Conservation (phyloP, 306 rosid genomes). For the Pueraria montana region DNA sequence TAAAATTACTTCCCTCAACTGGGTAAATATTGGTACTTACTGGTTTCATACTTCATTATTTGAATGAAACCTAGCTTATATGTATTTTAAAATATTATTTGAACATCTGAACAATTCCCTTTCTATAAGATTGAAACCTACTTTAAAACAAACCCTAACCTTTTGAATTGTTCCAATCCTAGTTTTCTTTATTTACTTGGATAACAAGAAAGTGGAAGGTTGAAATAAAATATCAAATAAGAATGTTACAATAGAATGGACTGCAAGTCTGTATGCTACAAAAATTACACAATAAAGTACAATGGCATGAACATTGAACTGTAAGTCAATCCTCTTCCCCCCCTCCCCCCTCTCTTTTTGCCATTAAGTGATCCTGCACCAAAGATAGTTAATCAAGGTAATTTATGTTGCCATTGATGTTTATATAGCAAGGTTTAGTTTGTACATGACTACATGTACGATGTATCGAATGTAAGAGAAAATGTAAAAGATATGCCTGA, state of each 20-base stretch:
- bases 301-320: not conserved
- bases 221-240: slow-evolving; percentile 2
- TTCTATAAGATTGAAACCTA: not conserved
- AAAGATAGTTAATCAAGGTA: not conserved
- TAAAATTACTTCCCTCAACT: slow-evolving; percentile 23
- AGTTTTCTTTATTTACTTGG: slow-evolving; percentile 1
- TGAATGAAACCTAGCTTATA: slow-evolving; percentile 4
- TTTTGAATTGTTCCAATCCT: not conserved
- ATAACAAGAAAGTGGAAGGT: not conserved
- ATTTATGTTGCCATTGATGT: slow-evolving; percentile 26
- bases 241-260: not conserved
- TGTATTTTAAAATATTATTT: too few relatives aligned
- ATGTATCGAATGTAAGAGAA: not conserved
- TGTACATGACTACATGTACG: not conserved
- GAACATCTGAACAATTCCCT: slow-evolving; percentile 7
- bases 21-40: not conserved
- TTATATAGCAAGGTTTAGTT: not conserved
- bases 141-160: slow-evolving; percentile 16
- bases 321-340: not conserved
- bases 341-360: too few relatives aligned
- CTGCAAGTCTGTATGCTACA: not conserved
- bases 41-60: slow-evolving; percentile 10
- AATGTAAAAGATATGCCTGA: slow-evolving; percentile 3
- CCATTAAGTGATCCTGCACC: not conserved
- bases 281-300: not conserved